Evolutionary conservation across 148 eudicot genomes (phyloP), one percentile per base, ranked within the genome.

Genomic region (Camellia lanceoleosa): DNA sequence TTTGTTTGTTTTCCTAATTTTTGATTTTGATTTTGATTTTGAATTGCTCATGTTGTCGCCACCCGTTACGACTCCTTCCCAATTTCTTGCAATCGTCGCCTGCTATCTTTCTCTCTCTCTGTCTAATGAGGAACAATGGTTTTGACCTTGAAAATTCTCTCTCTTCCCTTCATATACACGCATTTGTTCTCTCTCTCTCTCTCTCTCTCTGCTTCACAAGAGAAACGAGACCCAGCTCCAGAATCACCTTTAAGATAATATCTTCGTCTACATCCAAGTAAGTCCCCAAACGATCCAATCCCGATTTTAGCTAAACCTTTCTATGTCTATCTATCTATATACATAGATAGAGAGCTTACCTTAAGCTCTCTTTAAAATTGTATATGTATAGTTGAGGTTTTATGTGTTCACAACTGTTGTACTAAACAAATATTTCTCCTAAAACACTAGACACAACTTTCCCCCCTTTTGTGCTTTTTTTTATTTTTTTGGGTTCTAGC

Each of bases 81-180:
- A 79, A 42, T 80, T 83, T 61, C 80, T 83, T 78, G 76, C 79
- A 79, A 51, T 75, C 78, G 68, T 75, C 80, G 71, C 76, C 84
- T 52, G 58, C 12, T 51, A 14, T 60, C 68, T 79, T 66, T 80
- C 80, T 65, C 76, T 78, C 74, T 59, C 78, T 65, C 78, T 80
- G 66, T 75, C 78, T 9, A 54, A 18, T 52, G 66, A n/a, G 5
- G 69, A 42, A 47, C 76, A 76, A 80, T 86, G 80, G 65, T 79
- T 76, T 86, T 86, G 89, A 92, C 94, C 87, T 85, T 66, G 74
- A 73, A 86, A 73, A 78, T 71, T 85, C 80, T 38, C 55, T 83
- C 70, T 74, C 42, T 52, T 69, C 10, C 76, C 38, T 43, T 56
- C 64, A 60, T 42, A n/a, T 56, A 30, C 72, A 51, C 54, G 68